These are phyloP conservation scores for Zizania latifolia DNA, from an alignment of 176 grass and related monocot genomes.

Conservation along the genomic window DNA sequence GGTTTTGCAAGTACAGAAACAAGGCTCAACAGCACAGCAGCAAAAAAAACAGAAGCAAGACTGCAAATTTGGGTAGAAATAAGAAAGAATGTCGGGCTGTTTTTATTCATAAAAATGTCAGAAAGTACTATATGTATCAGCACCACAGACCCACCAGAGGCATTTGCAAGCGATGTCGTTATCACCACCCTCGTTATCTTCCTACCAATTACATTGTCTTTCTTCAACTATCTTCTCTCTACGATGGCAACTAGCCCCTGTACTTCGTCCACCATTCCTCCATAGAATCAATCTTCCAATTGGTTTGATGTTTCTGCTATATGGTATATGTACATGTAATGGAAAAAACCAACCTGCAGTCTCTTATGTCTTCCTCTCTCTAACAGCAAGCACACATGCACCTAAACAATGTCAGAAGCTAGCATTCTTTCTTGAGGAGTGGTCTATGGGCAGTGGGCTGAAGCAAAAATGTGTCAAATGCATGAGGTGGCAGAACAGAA, in stretches of 20 bases:
- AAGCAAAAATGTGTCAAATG: slow-evolving; percentile 31
- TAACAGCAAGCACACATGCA: slow-evolving; percentile 22
- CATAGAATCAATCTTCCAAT: slow-evolving; percentile 27
- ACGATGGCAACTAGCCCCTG: slow-evolving; percentile 36
- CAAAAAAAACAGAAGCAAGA: not conserved
- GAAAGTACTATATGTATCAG: slow-evolving; percentile 54
- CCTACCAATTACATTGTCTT: slow-evolving; percentile 12
- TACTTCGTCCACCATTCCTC: not conserved
- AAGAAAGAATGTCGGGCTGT: slow-evolving; percentile 39
- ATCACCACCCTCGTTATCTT: slow-evolving; percentile 29
- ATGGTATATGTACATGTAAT: slow-evolving; percentile 58
- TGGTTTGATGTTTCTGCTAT: slow-evolving; percentile 33
- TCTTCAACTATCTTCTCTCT: slow-evolving; percentile 20
- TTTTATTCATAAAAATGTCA: slow-evolving; percentile 87
- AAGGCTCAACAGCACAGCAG: not conserved
- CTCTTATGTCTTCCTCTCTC: slow-evolving; percentile 11
- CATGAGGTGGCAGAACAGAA: slow-evolving; percentile 28
- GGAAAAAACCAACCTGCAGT: slow-evolving; percentile 17
- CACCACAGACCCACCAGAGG: slow-evolving; percentile 45
- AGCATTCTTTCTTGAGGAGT: slow-evolving; percentile 24
- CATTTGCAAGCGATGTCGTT: slow-evolving; percentile 32
- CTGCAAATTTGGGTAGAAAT: slow-evolving; percentile 2
- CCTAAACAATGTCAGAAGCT: slow-evolving; percentile 25
- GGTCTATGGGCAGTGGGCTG: not conserved
- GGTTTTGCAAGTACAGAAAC: too few relatives aligned